Evolutionary conservation across 495 filamentous ascomycete genomes (phyloP).

Genomic region (Poronia punctata): DNA sequence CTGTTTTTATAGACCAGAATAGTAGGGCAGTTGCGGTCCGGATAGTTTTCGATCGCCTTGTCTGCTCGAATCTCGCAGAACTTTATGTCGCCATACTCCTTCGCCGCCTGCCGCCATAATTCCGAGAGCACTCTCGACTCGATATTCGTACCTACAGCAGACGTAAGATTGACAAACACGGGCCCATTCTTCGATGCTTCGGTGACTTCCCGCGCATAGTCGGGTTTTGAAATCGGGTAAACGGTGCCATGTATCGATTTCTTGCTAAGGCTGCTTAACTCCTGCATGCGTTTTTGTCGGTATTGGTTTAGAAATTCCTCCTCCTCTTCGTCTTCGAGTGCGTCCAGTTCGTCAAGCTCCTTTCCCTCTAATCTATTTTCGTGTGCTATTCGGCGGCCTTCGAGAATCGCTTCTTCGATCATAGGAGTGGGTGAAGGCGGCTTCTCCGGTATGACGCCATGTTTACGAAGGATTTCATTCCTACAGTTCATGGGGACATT

Average conservation of each 20-base stretch:
- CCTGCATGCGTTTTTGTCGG: constrained; percentile 72
- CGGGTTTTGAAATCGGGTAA: constrained; percentile 87
- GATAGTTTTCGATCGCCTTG: constrained; percentile 94
- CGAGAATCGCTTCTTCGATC: constrained; percentile 89
- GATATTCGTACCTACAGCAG: constrained; percentile 64
- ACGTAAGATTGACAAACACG: constrained; percentile 83
- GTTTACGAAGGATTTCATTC: constrained; percentile 98
- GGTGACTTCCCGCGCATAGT: constrained; percentile 88
- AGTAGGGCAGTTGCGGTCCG: constrained; percentile 89
- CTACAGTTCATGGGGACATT: constrained; percentile 37
- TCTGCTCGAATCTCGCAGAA: constrained; percentile 93
- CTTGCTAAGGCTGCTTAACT: constrained; percentile 66
- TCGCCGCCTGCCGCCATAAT: constrained; percentile 79
- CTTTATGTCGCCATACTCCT: constrained; percentile 85
- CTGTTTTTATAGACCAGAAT: constrained; percentile 88
- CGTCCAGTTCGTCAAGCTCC: constrained; percentile 85
- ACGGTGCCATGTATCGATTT: constrained; percentile 79
- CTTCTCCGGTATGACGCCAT: constrained; percentile 93
- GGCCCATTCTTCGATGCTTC: constrained; percentile 67
- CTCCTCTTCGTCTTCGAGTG: constrained; percentile 87
- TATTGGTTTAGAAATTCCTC: constrained; percentile 85
- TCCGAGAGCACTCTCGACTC: constrained; percentile 77
- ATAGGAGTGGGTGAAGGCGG: constrained; percentile 87
- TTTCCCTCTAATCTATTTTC: constrained; percentile 91
- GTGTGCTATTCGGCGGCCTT: constrained; percentile 71